Percentiles rank a stretch among this genome's conserved stretches.
phyloP scores from a whole-genome alignment of 805 yeast genomes.

The Metschnikowia henanensis region DNA sequence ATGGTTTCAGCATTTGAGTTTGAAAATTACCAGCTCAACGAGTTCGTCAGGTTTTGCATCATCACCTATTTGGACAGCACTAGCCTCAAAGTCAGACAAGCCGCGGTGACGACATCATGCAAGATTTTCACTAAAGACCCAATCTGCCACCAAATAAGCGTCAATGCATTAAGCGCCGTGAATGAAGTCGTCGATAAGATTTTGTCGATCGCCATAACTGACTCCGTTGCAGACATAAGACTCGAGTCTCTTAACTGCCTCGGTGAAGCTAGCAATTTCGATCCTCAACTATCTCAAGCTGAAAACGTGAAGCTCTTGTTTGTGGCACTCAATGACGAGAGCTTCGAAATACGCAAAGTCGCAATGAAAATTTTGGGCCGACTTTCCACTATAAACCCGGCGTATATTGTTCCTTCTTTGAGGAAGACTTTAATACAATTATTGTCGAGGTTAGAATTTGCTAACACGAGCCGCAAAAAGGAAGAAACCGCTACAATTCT shows the following conservation, averaged over 20 bases:
- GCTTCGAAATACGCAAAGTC: slow-evolving; percentile 75
- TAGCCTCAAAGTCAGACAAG: slow-evolving; percentile 73
- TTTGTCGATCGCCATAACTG: slow-evolving; percentile 82
- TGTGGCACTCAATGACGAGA: slow-evolving; percentile 90
- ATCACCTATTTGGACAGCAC: slow-evolving; percentile 83
- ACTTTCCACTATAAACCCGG: slow-evolving; percentile 84
- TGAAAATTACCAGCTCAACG: slow-evolving; percentile 73
- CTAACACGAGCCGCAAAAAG: slow-evolving; percentile 68
- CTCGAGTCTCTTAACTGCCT: slow-evolving; percentile 73
- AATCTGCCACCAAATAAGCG: slow-evolving; percentile 80
- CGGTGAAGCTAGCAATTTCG: slow-evolving; percentile 63
- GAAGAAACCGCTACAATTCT: slow-evolving; percentile 85
- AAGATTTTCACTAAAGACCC: slow-evolving; percentile 74
- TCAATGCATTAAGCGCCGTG: slow-evolving; percentile 78
- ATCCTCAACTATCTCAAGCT: slow-evolving; percentile 92
- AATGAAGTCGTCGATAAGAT: slow-evolving; percentile 81
- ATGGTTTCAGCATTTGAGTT: slow-evolving; percentile 77
- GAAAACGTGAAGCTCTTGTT: slow-evolving; percentile 83
- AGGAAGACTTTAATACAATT: slow-evolving; percentile 85
- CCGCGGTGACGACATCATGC: slow-evolving; percentile 84
- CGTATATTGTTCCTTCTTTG: slow-evolving; percentile 90
- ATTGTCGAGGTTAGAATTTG: slow-evolving; percentile 80
- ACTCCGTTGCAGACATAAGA: slow-evolving; percentile 83
- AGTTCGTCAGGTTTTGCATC: slow-evolving; percentile 83
- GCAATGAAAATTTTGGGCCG: slow-evolving; percentile 83